Percentiles rank a stretch among this genome's conserved stretches.
Conservation (phyloP, 805 yeast genomes). For the Danielozyma ontarioensis region DNA sequence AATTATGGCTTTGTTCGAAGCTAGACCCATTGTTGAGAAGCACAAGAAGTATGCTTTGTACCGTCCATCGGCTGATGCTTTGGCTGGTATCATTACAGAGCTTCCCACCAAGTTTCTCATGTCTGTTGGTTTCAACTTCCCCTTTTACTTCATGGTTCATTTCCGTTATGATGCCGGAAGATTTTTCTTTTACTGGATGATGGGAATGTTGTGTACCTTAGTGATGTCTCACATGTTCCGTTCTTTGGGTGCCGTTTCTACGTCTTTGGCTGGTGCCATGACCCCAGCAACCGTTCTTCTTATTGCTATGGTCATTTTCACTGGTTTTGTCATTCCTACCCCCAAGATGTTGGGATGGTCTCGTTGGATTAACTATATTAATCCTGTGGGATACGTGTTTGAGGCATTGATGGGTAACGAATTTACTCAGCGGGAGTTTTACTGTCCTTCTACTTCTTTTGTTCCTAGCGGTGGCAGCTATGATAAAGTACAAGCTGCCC, state of each 20-base stretch:
- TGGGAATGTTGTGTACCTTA: slow-evolving; percentile 17
- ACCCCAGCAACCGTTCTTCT: slow-evolving; percentile 42
- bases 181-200: slow-evolving; percentile 28
- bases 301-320: slow-evolving; percentile 51
- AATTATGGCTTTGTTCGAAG: slow-evolving; percentile 52
- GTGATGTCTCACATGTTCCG: slow-evolving; percentile 38
- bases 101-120: slow-evolving; percentile 52
- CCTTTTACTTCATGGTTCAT: slow-evolving; percentile 23
- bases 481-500: slow-evolving; percentile 1
- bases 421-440: slow-evolving; percentile 41
- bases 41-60: slow-evolving; percentile 70
- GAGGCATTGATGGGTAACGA: slow-evolving; percentile 58
- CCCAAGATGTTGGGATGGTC: slow-evolving; percentile 31
- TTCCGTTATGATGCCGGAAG: slow-evolving; percentile 18
- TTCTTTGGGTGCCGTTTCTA: slow-evolving; percentile 38
- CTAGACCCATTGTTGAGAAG: slow-evolving; percentile 62
- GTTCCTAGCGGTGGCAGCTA: slow-evolving; percentile 44
- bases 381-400: slow-evolving; percentile 38
- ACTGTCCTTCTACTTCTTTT: slow-evolving; percentile 38
- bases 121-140: slow-evolving; percentile 28
- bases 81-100: slow-evolving; percentile 56
- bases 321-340: slow-evolving; percentile 42
- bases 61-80: slow-evolving; percentile 69
- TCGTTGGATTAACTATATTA: slow-evolving; percentile 37
- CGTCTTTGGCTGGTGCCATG: slow-evolving; percentile 37